Percentiles rank a stretch among this genome's conserved stretches.
These are phyloP conservation scores for Vanderwaltozyma verrucispora DNA, from an alignment of 805 yeast species.

Conservation along the genomic window DNA sequence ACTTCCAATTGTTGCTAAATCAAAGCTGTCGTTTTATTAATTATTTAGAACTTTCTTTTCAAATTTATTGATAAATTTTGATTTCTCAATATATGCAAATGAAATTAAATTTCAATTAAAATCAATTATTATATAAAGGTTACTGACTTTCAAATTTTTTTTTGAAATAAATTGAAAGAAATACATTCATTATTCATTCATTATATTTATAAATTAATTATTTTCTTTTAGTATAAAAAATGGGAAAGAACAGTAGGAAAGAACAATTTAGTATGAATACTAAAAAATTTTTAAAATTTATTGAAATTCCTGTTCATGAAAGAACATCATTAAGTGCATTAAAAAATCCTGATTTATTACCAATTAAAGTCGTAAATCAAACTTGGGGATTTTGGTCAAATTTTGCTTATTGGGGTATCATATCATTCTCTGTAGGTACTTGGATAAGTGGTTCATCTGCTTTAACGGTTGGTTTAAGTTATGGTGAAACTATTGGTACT, in stretches of 20 bases:
- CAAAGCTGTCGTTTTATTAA: too few species aligned
- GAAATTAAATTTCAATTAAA: too few species aligned
- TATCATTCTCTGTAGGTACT: slow-evolving; percentile 36
- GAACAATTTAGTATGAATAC: background rate
- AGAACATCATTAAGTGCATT: slow-evolving; percentile 24
- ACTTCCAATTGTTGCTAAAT: too few species aligned
- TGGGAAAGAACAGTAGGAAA: background rate
- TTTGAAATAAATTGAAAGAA: too few species aligned
- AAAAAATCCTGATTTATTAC: slow-evolving; percentile 28
- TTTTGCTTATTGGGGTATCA: slow-evolving; percentile 37
- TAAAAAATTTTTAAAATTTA: slow-evolving; percentile 4
- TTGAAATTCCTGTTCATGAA: slow-evolving; percentile 27
- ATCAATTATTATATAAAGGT: too few species aligned
- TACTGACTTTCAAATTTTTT: too few species aligned
- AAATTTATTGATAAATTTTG: too few species aligned
- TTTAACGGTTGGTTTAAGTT: slow-evolving; percentile 35
- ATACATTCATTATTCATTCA: too few species aligned
- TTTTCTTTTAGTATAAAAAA: too few species aligned
- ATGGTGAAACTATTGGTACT: slow-evolving; percentile 37
- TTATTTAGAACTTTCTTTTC: too few species aligned
- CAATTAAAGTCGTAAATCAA: slow-evolving; percentile 21
- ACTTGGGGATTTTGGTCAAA: slow-evolving; percentile 34
- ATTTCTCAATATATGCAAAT: too few species aligned
- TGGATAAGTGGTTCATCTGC: slow-evolving; percentile 39
- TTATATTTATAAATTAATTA: too few species aligned